Base-by-base conservation (phyloP, 2,329 filamentous ascomycete species). In the Aspergillus sojae region DNA sequence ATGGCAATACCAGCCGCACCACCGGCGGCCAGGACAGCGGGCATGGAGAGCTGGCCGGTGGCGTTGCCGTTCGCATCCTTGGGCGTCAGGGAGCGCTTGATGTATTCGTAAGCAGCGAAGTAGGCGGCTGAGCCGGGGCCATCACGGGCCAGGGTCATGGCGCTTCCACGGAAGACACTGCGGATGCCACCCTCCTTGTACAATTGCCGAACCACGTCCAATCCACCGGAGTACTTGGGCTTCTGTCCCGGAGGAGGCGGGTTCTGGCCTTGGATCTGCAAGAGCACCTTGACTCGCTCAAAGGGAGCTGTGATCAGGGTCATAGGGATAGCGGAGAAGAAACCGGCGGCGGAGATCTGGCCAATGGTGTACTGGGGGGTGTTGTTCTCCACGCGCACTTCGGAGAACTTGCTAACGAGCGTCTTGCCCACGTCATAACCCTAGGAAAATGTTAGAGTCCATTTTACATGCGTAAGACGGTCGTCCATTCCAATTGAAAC, bases 221-320 rank as follows among this genome's bases (percentile, higher is more conserved):
- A 67, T 64, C 91, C 93, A 74, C 94, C 94, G 52, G 85, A 86
- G 85, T 98, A 98, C 75, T 92, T 93, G 19, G 93, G 94, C 80
- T 97, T 96, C 82, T 97, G 91, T 74, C 94, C 94, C 0, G 94
- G 92, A 0, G 89, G 88, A 46, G 95, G 89, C 59, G 85, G 82
- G 81, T 94, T 93, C 80, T 97, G 93, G 74, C 93, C 94, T 81
- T 98, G 95, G 70, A 98, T 96, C 80, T 99, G 95, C 1, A 99
- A 89, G 67, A 99, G 93, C 61, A 99, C 94, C 82, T 99, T 99
- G 72, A 99, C 93, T 74, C 95, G 94, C 85, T 99, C 95, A 78
- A 99, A 98, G 65, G 95, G 95, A 5, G 95, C 95, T n/a, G 95
- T 98, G 82, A 99, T 97, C 79, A 92, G 81, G 4, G 95, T 99